Evolutionary conservation across 2,329 filamentous ascomycete species (phyloP).

Genomic region (Monilinia fructigena): DNA sequence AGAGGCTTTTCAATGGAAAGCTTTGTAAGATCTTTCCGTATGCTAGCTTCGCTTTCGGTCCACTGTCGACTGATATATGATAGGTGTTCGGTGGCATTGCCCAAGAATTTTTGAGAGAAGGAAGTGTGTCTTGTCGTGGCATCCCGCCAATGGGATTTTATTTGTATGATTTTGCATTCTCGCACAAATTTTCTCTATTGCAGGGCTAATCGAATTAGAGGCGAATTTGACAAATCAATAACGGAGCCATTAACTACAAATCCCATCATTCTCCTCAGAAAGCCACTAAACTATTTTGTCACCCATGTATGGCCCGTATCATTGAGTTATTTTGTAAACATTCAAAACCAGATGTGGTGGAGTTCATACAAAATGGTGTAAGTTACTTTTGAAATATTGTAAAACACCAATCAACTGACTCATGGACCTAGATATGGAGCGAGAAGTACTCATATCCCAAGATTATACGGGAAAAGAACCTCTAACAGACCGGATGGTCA

Average conservation of each 20-base stretch:
- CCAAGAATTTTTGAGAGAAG: conserved; percentile 1
- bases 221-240: conserved; percentile 13
- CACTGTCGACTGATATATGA: not conserved
- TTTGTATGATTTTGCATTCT: not conserved
- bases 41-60: not conserved
- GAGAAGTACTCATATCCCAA: conserved; percentile 10
- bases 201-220: not conserved
- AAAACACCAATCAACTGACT: not conserved
- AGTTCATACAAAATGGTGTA: conserved; percentile 9
- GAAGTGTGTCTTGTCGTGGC: conserved; percentile 1
- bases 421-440: not conserved
- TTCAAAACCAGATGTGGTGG: conserved; percentile 17
- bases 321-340: conserved; percentile 11
- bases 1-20: conserved; percentile 21
- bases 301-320: conserved; percentile 6
- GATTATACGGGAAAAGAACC: conserved; percentile 12
- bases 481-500: not conserved
- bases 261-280: not conserved
- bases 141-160: conserved; percentile 20
- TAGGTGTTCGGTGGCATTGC: conserved; percentile 13
- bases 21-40: not conserved
- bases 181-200: not conserved
- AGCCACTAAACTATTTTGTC: conserved; percentile 3
- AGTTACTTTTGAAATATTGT: not conserved
- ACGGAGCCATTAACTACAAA: not conserved